Base-by-base conservation (phyloP, 371 early-diverging fungal genomes). In the Syncephalis fuscata region DNA sequence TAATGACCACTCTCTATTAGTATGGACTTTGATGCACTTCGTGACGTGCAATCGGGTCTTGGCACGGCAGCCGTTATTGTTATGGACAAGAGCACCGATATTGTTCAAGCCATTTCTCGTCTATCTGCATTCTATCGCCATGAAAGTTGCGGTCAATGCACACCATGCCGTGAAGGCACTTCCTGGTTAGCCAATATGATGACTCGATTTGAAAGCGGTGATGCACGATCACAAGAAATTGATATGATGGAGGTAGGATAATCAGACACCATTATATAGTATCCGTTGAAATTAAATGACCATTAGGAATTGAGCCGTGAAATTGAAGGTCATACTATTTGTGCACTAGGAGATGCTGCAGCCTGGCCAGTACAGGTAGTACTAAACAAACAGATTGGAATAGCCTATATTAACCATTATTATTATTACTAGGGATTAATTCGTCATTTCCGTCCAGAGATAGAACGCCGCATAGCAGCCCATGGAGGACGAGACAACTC, bases 301-400 rank as follows among this genome's bases (percentile, higher is more conserved):
- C 32, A 32, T 23, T 66, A 70, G 61, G 94, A 94, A 65, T 68
- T 96, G 48, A 79, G 88, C 40, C 78, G 88, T 62, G 88, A 93
- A 68, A 96, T 96, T 63, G 94, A 96, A 66, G 97, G 97, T 7
- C 94, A 93, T 61, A 94, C 97, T 21, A 96, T 96, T 53, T 96
- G 97, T 64, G 97, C 95, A 38, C 65, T 96, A 65, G 97, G 94
- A 49, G 97, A 96, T 70, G 97, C 97, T 40, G 94, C 97, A 22
- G 97, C 97, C 49, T 93, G 94, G 94, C 97, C 97, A 16, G 88
- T 96, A 17, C 88, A 86, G 58, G 60, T 52, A 52, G 43, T 23
- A 25, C 3, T 25, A 11, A 15, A 3, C 19, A 10, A 2, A 21
- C 4, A 10, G 20, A 16, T 17, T 15, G 21, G 20, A 1, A 20